Base-by-base conservation (phyloP, 2,329 filamentous ascomycete species). In the Colletotrichum abscissum region DNA sequence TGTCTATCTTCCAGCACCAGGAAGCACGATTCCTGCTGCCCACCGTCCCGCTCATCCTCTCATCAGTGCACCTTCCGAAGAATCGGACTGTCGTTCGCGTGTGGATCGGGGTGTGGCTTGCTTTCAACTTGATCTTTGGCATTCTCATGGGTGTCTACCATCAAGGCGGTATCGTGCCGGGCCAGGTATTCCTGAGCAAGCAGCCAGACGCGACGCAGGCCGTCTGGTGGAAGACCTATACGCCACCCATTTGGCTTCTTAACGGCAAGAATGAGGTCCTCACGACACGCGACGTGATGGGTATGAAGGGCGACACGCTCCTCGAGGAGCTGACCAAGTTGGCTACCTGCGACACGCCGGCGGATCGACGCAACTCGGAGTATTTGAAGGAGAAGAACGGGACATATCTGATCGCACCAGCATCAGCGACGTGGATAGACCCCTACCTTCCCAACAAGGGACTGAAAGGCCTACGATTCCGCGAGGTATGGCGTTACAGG, bases 171-270 rank as follows among this genome's bases (percentile, higher is more conserved):
- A 90, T 95, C 30, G 88, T 96, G 1, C 92, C 93, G 0, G 91
- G 90, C 7, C 94, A 96, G 78, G 90, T 93, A 0, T 94, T 94
- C 79, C 87, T 96, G 78, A 93, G 91, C 78, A 89, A 89, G 67
- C 91, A 93, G 76, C 87, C 90, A 5, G 92, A 93, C 75, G 90
- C 93, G 9, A 91, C 91, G 1, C 88, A 92, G 42, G 92, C 92
- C 4, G 87, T 94, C 63, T 96, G 94, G 94, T 96, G 94, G 94
- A 95, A 95, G 81, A 95, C 94, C 1, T 95, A 95, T 80, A 93
- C 92, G 80, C 94, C 94, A 22, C 94, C 94, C 0, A 92, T 93
- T 46, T 96, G 94, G 93, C 87, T 96, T 24, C 85, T 95, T 7
- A 92, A 95, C 76, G 92, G 92, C 67, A 93, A 93, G 81, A 95